These are phyloP conservation scores for Clavariopsis aquatica DNA, from an alignment of 495 filamentous ascomycete genomes.

Conservation along the genomic window DNA sequence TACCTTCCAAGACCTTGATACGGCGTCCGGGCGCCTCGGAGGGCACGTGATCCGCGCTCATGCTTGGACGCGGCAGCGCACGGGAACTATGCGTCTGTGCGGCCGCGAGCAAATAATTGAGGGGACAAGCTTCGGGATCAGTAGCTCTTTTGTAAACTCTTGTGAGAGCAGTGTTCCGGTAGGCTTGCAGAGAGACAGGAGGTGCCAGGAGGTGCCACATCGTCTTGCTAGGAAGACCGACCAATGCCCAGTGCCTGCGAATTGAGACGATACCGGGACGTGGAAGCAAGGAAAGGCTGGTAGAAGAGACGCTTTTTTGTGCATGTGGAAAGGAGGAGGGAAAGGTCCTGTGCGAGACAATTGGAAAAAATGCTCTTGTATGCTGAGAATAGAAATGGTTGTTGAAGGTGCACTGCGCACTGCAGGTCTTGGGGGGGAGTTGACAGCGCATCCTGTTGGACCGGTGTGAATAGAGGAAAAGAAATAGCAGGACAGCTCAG, in stretches of 20 bases:
- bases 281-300: neutral
- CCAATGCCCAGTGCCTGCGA: neutral
- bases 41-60: conserved; percentile 1
- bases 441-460: neutral
- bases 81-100: conserved; percentile 1
- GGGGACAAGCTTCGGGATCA: neutral
- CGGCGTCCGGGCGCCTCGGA: neutral
- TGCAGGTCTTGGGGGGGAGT: neutral
- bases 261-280: neutral
- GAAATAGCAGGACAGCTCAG: conserved; percentile 5
- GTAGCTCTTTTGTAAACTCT: neutral
- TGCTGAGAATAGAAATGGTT: neutral
- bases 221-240: no score
- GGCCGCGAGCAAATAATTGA: neutral
- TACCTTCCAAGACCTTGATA: neutral
- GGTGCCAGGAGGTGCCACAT: neutral
- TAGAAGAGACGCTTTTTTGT: neutral
- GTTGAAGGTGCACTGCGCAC: neutral
- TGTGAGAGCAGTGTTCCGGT: neutral
- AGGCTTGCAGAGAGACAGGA: neutral
- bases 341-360: no score
- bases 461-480: neutral
- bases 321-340: no score
- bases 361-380: neutral
- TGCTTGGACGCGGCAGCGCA: no score